Percentiles rank a stretch among this genome's conserved stretches.
phyloP scores from a whole-genome alignment of 2,329 filamentous ascomycete genomes.

The Volutella citrinella region DNA sequence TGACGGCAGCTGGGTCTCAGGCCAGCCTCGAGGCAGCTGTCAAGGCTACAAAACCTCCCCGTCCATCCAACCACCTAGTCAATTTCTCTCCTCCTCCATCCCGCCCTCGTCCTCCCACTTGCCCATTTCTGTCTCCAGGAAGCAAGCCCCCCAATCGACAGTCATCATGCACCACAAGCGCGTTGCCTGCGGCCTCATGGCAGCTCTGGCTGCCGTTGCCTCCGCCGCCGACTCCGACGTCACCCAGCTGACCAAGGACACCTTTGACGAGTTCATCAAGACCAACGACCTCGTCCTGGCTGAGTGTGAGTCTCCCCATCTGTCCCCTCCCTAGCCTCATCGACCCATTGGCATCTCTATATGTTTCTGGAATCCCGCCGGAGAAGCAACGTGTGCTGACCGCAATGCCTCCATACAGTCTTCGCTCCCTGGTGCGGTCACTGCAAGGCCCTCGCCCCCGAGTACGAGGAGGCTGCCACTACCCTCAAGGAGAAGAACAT shows the following conservation, averaged over 20 bases:
- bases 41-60: slow-evolving; percentile 33
- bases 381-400: too few relatives aligned
- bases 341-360: neutral
- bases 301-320: slow-evolving; percentile 73
- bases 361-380: too few relatives aligned
- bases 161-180: slow-evolving; percentile 48
- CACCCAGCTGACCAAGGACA: slow-evolving; percentile 77
- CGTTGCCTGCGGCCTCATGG: slow-evolving; percentile 52
- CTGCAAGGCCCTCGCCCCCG: slow-evolving; percentile 95
- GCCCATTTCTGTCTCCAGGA: slow-evolving; percentile 22
- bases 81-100: slow-evolving; percentile 16
- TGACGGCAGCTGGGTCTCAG: slow-evolving; percentile 27
- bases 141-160: slow-evolving; percentile 18
- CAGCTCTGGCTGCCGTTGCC: slow-evolving; percentile 54
- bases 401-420: slow-evolving; percentile 62
- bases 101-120: slow-evolving; percentile 14
- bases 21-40: slow-evolving; percentile 14
- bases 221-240: slow-evolving; percentile 75
- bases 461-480: slow-evolving; percentile 85
- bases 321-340: neutral
- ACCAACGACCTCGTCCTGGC: slow-evolving; percentile 85
- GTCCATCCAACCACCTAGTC: slow-evolving; percentile 20
- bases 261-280: slow-evolving; percentile 83
- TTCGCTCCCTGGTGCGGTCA: slow-evolving; percentile 97
- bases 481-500: slow-evolving; percentile 86